Conservation (phyloP, 192 early-diverging fungal species). For the Linnemannia schmuckeri region DNA sequence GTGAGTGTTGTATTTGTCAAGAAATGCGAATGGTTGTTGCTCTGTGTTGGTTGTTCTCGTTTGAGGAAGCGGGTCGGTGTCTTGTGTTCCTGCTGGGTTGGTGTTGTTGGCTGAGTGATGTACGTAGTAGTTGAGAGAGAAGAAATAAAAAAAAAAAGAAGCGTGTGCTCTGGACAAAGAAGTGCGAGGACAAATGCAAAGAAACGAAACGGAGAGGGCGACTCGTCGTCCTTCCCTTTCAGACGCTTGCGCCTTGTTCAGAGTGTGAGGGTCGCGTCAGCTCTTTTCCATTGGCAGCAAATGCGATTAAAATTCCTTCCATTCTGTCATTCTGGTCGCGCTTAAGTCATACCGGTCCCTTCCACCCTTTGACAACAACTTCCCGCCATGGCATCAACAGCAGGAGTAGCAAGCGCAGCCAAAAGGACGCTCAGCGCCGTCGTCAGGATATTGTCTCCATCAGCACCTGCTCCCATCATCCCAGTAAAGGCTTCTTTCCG, state of each 20-base stretch:
- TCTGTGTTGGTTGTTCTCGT: neutral
- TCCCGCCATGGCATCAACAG: neutral
- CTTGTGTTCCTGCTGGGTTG: neutral
- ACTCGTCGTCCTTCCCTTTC: neutral
- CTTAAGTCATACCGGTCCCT: no score
- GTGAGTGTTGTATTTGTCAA: neutral
- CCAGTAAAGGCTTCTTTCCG: conserved; percentile 17
- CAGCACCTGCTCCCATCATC: neutral
- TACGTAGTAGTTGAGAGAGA: neutral
- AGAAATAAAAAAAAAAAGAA: neutral
- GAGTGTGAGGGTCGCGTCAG: conserved; percentile 9
- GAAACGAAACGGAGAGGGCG: neutral
- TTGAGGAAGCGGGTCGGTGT: neutral
- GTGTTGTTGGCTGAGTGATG: neutral
- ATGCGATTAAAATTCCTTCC: neutral
- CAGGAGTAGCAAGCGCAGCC: conserved; percentile 7
- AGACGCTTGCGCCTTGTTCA: neutral
- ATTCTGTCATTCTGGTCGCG: neutral
- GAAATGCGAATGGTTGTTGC: neutral
- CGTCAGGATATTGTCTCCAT: conserved; percentile 14
- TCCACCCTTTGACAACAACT: neutral
- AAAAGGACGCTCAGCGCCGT: conserved; percentile 17
- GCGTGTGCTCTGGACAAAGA: neutral
- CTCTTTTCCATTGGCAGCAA: neutral
- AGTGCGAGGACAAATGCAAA: neutral